These are phyloP conservation scores for Ceratobasidium sp. DNA, from an alignment of 1,284 basidiomycete species.

Conservation along the genomic window DNA sequence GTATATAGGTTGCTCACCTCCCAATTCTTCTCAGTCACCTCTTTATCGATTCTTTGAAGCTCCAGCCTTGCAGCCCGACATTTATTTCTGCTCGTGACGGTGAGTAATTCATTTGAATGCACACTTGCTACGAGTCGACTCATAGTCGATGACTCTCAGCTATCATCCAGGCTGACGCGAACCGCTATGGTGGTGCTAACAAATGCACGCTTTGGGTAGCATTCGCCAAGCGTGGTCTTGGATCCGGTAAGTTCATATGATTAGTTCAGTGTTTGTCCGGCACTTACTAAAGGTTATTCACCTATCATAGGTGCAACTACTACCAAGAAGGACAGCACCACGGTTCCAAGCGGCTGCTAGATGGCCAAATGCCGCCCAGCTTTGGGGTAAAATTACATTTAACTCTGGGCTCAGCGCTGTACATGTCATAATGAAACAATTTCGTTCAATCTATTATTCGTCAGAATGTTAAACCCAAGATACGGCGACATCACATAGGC, in stretches of 20 bases:
- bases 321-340: slow-evolving; percentile 36
- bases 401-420: slow-evolving; percentile 17
- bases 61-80: slow-evolving; percentile 49
- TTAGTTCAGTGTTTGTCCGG: neutral
- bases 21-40: slow-evolving; percentile 14
- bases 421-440: slow-evolving; percentile 8
- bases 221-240: slow-evolving; percentile 18
- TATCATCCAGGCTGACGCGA: slow-evolving; percentile 47
- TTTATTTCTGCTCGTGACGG: slow-evolving; percentile 46
- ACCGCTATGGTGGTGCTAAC: slow-evolving; percentile 49
- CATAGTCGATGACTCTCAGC: slow-evolving; percentile 18
- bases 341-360: slow-evolving; percentile 43
- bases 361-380: slow-evolving; percentile 23
- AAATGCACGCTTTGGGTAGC: slow-evolving; percentile 46
- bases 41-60: slow-evolving; percentile 39
- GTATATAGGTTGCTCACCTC: neutral
- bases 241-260: slow-evolving; percentile 4
- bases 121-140: neutral
- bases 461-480: no score
- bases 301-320: slow-evolving; percentile 33
- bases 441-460: no score
- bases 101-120: neutral
- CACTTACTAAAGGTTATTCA: neutral
- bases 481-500: no score
- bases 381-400: neutral